Evolutionary conservation across 257 asterid species (phyloP).

Genomic region (Ballota nigra): DNA sequence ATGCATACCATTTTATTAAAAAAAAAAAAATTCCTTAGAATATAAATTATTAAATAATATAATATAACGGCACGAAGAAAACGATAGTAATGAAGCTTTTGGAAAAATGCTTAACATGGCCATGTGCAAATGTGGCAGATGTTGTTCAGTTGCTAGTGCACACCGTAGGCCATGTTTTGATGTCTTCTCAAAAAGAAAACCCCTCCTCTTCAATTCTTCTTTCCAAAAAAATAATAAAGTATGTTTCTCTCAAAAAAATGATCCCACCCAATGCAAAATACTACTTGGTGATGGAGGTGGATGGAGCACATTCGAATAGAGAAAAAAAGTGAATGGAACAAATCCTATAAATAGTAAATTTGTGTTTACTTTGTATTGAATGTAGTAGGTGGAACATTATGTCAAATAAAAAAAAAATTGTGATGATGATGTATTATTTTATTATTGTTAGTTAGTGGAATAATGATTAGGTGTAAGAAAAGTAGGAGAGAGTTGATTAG

Average conservation of each 20-base stretch:
- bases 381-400: too few relatives aligned
- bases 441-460: too few relatives aligned
- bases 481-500: too few relatives aligned
- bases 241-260: background rate
- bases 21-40: background rate
- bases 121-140: conserved; percentile 19
- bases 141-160: conserved; percentile 3
- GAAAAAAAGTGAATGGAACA: too few relatives aligned
- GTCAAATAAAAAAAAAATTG: too few relatives aligned
- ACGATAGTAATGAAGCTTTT: background rate
- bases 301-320: too few relatives aligned
- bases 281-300: too few relatives aligned
- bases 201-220: background rate
- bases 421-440: too few relatives aligned
- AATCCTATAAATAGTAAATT: too few relatives aligned
- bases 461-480: too few relatives aligned
- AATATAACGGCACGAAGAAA: conserved; percentile 12
- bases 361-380: too few relatives aligned
- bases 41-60: background rate
- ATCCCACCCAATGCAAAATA: background rate
- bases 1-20: background rate
- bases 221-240: background rate
- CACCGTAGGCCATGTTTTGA: background rate
- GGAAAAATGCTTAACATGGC: background rate
- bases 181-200: background rate